Evolutionary conservation across 345 rosid genomes (phyloP).

Genomic region (Eucalyptus rudis): DNA sequence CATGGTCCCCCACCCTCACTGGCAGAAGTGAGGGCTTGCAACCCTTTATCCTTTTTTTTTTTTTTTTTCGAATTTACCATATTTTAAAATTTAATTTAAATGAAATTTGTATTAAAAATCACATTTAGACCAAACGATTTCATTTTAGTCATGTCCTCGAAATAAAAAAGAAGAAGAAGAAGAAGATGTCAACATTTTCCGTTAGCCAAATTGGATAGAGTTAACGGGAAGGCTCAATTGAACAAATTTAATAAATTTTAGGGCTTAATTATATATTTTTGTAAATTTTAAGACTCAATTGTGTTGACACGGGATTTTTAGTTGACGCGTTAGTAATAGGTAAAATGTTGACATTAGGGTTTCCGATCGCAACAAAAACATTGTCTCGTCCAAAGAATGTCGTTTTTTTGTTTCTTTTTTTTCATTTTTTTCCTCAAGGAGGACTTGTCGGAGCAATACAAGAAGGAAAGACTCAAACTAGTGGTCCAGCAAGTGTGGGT

Average conservation of each 20-base stretch:
- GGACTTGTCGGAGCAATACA: constrained; percentile 32
- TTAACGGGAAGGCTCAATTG: background rate
- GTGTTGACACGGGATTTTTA: background rate
- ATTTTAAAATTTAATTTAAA: no score
- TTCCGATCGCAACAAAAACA: no score
- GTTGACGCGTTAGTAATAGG: fast-evolving
- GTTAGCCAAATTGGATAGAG: no score
- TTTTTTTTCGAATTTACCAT: no score
- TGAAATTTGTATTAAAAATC: background rate
- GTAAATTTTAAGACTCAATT: no score
- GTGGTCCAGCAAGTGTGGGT: constrained; percentile 27
- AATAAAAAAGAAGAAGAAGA: no score
- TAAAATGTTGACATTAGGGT: no score
- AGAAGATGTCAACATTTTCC: no score
- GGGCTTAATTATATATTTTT: background rate
- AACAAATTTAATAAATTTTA: no score
- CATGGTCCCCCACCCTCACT: background rate
- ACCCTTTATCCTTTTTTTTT: background rate
- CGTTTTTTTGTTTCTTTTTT: no score
- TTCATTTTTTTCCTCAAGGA: no score
- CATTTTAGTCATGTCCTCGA: background rate
- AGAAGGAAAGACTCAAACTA: constrained; percentile 12
- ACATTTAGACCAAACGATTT: background rate
- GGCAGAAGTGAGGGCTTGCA: background rate
- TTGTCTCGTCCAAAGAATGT: no score